phyloP scores from a whole-genome alignment of 2,329 filamentous ascomycete species.

The Sodiomyces alkalinus region DNA sequence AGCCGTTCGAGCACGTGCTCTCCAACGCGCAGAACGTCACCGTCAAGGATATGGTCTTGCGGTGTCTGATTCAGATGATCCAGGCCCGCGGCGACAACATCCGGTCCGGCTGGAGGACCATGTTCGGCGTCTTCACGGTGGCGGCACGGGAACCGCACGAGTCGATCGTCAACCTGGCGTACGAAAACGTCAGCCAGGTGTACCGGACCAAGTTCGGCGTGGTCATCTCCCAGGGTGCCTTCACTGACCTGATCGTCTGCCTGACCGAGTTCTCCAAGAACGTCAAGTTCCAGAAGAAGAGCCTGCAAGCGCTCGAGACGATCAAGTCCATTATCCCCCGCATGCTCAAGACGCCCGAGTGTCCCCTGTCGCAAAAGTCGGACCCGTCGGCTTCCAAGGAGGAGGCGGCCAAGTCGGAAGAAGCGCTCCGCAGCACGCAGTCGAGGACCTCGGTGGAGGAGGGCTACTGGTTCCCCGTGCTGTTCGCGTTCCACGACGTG shows the following conservation, averaged over 20 bases:
- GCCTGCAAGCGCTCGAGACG: conserved; percentile 85
- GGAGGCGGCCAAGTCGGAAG: conserved; percentile 24
- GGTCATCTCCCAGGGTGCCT: conserved; percentile 90
- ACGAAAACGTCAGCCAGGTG: conserved; percentile 89
- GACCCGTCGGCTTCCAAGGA: conserved; percentile 19
- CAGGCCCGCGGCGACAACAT: conserved; percentile 95
- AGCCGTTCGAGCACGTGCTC: conserved; percentile 96
- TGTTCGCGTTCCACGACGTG: conserved; percentile 97
- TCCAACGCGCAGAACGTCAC: conserved; percentile 79
- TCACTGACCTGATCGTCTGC: conserved; percentile 91
- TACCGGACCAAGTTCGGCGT: conserved; percentile 93
- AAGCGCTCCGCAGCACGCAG: conserved; percentile 36
- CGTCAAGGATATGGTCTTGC: conserved; percentile 93
- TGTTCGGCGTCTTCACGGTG: conserved; percentile 98
- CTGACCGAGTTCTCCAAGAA: conserved; percentile 99
- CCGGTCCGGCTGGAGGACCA: conserved; percentile 93
- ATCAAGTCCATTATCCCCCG: conserved; percentile 85
- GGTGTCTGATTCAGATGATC: conserved; percentile 98
- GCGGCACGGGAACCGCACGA: conserved; percentile 88
- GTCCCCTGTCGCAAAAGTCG: conserved; percentile 66
- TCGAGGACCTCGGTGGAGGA: conserved; percentile 83
- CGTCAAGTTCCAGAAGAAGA: conserved; percentile 96
- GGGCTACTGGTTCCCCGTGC: conserved; percentile 94
- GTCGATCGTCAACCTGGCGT: conserved; percentile 89
- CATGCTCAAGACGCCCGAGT: conserved; percentile 93